phyloP scores from a whole-genome alignment of 164 flowering plant genomes.

The Santalum album region DNA sequence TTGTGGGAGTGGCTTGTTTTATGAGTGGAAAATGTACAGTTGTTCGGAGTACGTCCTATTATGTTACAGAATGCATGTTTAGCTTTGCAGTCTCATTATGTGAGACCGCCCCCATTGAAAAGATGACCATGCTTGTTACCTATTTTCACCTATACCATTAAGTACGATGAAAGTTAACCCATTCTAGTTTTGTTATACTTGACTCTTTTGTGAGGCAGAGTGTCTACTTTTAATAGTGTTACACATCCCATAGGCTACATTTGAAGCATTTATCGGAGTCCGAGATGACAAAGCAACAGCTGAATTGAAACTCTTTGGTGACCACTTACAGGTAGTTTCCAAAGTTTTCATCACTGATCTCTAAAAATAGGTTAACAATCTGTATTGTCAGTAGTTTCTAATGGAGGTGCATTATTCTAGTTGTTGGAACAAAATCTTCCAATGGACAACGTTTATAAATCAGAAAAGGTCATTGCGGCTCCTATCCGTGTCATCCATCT shows the following conservation, averaged over 20 bases:
- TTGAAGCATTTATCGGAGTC: constrained; percentile 89
- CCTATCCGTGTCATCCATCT: constrained; percentile 91
- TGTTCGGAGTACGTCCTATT: no score
- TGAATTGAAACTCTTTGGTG: constrained; percentile 83
- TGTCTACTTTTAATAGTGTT: constrained; percentile 3
- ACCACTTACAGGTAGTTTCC: constrained; percentile 56
- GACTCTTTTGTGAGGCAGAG: neutral
- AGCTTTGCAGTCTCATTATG: no score
- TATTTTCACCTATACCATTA: no score
- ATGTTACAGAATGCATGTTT: no score
- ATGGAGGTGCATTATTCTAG: constrained; percentile 19
- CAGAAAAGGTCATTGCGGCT: constrained; percentile 71
- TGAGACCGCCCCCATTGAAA: no score
- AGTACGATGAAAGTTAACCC: no score
- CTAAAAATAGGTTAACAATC: no score
- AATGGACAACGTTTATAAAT: constrained; percentile 65
- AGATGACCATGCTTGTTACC: no score
- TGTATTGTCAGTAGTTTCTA: no score
- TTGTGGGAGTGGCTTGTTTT: no score
- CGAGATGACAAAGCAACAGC: constrained; percentile 84
- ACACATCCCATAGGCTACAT: constrained; percentile 58
- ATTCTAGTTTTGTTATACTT: no score
- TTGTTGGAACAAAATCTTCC: constrained; percentile 89
- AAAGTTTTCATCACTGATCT: neutral
- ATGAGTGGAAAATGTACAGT: no score